A percentile compares a stretch with the other conserved stretches of the same genome.
These are phyloP conservation scores for Microbotryum silenes-acaulis DNA, from an alignment of 1,284 basidiomycete genomes.

Conservation along the genomic window DNA sequence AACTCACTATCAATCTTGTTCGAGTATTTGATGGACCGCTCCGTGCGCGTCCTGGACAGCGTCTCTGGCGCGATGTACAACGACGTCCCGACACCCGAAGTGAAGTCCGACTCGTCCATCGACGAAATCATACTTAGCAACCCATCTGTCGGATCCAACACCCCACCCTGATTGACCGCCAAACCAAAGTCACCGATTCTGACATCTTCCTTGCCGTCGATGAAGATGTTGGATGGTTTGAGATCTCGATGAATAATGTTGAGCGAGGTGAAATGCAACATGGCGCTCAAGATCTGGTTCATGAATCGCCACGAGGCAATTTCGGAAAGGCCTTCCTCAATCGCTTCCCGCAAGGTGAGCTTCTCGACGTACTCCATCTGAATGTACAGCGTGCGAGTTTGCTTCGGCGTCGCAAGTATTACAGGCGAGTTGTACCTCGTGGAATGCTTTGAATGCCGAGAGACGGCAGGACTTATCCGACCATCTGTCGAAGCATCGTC, in stretches of 20 bases:
- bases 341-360: conserved; percentile 31
- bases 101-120: conserved; percentile 33
- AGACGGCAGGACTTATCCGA: conserved; percentile 12
- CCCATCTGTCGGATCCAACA: conserved; percentile 17
- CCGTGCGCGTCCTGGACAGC: conserved; percentile 12
- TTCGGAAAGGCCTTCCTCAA: conserved; percentile 35
- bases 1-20: conserved; percentile 31
- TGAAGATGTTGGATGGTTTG: conserved; percentile 36
- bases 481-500: conserved; percentile 25
- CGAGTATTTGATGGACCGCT: conserved; percentile 20
- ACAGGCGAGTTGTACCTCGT: conserved; percentile 1
- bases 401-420: conserved; percentile 15
- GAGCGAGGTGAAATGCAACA: conserved; percentile 35
- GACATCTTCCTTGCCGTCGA: conserved; percentile 34
- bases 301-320: conserved; percentile 33
- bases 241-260: conserved; percentile 37
- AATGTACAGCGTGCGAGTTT: conserved; percentile 32
- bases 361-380: conserved; percentile 35
- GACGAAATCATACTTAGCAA: conserved; percentile 24
- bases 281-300: conserved; percentile 34
- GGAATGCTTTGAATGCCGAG: conserved; percentile 1
- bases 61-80: conserved; percentile 36
- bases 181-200: conserved; percentile 37
- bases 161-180: conserved; percentile 30
- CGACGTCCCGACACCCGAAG: conserved; percentile 36